Evolutionary conservation across 2,329 filamentous ascomycete species (phyloP), one percentile per base, ranked within the genome.

Genomic region (Trichoderma hamatum): DNA sequence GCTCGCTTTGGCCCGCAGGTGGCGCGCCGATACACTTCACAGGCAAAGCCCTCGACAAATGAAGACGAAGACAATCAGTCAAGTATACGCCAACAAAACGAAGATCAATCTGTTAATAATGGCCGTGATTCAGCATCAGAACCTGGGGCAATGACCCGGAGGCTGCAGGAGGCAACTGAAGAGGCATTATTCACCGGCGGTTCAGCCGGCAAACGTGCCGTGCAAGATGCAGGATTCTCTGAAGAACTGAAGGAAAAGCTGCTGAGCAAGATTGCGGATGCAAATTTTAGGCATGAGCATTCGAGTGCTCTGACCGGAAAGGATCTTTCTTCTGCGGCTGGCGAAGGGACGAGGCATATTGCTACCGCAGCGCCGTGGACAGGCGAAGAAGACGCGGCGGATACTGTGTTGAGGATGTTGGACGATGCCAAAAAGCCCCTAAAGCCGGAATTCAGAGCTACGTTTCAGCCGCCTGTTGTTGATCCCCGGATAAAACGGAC

Each of bases 391-490:
- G 83, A 82, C 5, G 81, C 90, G 1, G 87, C 90, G 73, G 94
- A 97, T 77, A 86, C 91, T 0, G 89, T 93, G 26, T 81, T 97
- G 60, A 89, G 96, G 36, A 98, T 98, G 92, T 80, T 96, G 13
- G 87, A 92, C 68, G 93, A 97, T 76, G 87, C 92, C 30, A 88
- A 88, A 70, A 93, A 94, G 75, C 92, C 91, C 0, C 81, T 96
- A 60, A 80, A 78, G 16, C 82, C 82, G 4, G 81, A 79, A 0
- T 74, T 85, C 3, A 81, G 87, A 43, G 83, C 84, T 2, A 82
- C 82, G 28, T 78, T 81, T 16, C 81, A 81, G 55, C 81, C 84
- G 0, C 79, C 83, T 10, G 80, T 84, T 0, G 82, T 89, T 6
- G 86, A 89, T 71, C 80, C 88, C 80, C 81, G 86, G 6, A 73